These are phyloP conservation scores for Beauveria bassiana DNA, from an alignment of 2,329 filamentous ascomycete genomes.

Conservation along the genomic window DNA sequence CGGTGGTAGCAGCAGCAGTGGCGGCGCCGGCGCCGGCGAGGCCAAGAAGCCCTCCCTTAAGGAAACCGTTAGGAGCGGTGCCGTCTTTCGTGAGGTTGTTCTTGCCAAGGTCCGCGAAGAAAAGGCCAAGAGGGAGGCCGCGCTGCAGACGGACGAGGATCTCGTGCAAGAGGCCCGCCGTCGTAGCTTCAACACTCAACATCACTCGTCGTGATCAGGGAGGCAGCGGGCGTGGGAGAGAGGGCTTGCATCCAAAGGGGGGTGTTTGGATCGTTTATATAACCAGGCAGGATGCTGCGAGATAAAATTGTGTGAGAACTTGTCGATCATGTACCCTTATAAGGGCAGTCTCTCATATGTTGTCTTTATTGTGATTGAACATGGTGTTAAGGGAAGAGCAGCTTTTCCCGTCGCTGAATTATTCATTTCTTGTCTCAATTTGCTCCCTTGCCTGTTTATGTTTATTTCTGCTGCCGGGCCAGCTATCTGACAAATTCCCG, in stretches of 20 bases:
- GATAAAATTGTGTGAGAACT: not conserved
- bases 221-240: not conserved
- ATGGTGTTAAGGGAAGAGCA: not conserved
- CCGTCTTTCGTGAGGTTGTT: slow-evolving; percentile 92
- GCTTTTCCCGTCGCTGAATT: not conserved
- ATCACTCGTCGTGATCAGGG: not conserved
- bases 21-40: slow-evolving; percentile 25
- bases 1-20: not conserved
- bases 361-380: not conserved
- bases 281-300: not conserved
- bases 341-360: not conserved
- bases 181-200: slow-evolving; percentile 22
- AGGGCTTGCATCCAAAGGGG: not conserved
- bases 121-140: slow-evolving; percentile 59
- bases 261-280: not conserved
- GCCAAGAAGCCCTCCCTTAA: slow-evolving; percentile 35
- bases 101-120: slow-evolving; percentile 80
- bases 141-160: slow-evolving; percentile 57
- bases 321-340: not conserved
- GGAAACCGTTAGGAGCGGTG: slow-evolving; percentile 29
- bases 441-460: not conserved
- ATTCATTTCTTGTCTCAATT: not conserved
- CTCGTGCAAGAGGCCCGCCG: slow-evolving; percentile 42
- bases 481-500: not conserved
- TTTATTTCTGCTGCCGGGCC: not conserved